Percentiles rank a stretch among this genome's conserved stretches.
Conservation (phyloP, 306 rosid genomes). For the Acacia melanoxylon region DNA sequence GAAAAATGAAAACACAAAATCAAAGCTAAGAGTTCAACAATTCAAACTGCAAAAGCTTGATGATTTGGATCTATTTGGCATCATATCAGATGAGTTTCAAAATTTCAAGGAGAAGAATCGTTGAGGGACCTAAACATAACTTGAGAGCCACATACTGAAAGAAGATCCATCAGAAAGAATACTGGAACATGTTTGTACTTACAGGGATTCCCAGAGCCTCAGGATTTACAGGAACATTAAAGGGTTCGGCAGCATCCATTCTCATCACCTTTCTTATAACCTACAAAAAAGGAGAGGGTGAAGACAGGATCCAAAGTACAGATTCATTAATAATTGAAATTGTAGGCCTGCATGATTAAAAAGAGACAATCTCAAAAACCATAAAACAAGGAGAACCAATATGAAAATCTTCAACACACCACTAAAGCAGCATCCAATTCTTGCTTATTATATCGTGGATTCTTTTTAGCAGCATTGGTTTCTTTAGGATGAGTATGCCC, state of each 20-base stretch:
- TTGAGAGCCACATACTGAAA: background rate
- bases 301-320: constrained; percentile 6
- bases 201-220: constrained; percentile 95
- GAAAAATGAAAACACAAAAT: constrained; percentile 1
- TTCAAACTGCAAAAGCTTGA: background rate
- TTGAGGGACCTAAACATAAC: constrained; percentile 21
- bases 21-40: background rate
- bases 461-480: constrained; percentile 42
- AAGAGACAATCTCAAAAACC: background rate
- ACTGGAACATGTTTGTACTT: constrained; percentile 36
- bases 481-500: constrained; percentile 46
- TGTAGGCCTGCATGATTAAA: constrained; percentile 7
- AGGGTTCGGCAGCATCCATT: constrained; percentile 97
- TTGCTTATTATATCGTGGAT: constrained; percentile 56
- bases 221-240: constrained; percentile 95
- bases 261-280: constrained; percentile 90
- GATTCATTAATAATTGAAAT: constrained; percentile 16
- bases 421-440: constrained; percentile 68
- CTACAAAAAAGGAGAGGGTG: constrained; percentile 40
- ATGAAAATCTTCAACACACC: constrained; percentile 47
- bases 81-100: background rate
- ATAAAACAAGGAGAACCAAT: constrained; percentile 17
- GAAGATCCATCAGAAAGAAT: constrained; percentile 11
- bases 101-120: background rate
- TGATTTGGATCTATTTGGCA: background rate